Evolutionary conservation across 257 asterid species (phyloP).

Genomic region (Ehretia macrophylla): DNA sequence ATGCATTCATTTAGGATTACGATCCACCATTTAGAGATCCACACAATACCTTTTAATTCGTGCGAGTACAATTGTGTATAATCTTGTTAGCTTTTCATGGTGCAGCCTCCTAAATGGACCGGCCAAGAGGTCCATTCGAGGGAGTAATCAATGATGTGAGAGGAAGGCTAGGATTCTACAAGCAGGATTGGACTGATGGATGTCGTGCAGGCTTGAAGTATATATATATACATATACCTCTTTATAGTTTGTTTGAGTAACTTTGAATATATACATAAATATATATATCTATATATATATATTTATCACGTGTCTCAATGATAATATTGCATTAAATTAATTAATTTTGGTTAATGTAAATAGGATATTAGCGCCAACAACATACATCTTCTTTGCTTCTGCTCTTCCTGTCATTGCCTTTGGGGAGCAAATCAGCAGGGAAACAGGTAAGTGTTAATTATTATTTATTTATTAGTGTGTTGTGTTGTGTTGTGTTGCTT

Average conservation of each 20-base stretch:
- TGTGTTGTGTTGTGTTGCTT: neutral
- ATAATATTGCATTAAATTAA: too few relatives aligned
- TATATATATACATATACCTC: too few relatives aligned
- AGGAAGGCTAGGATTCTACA: constrained; percentile 43
- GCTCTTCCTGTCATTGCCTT: constrained; percentile 93
- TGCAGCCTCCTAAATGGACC: constrained; percentile 32
- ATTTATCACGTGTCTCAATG: neutral
- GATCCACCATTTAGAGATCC: too few relatives aligned
- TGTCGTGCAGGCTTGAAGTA: constrained; percentile 70
- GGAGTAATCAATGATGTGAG: constrained; percentile 35
- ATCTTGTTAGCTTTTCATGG: constrained; percentile 1
- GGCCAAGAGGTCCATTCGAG: constrained; percentile 28
- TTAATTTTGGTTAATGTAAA: constrained; percentile 9
- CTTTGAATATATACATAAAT: neutral
- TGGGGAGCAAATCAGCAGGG: constrained; percentile 87
- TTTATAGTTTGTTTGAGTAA: neutral
- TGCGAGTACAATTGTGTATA: neutral
- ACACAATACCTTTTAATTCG: neutral
- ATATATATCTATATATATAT: neutral
- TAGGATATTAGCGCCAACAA: constrained; percentile 90
- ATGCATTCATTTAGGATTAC: too few relatives aligned
- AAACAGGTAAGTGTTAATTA: constrained; percentile 57
- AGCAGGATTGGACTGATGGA: constrained; percentile 38
- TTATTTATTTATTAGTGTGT: too few relatives aligned
- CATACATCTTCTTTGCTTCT: constrained; percentile 88